Evolutionary conservation across 768 basidiomycete genomes (phyloP), one percentile per base, ranked within the genome.

Genomic region (Pulveroboletus sp.): DNA sequence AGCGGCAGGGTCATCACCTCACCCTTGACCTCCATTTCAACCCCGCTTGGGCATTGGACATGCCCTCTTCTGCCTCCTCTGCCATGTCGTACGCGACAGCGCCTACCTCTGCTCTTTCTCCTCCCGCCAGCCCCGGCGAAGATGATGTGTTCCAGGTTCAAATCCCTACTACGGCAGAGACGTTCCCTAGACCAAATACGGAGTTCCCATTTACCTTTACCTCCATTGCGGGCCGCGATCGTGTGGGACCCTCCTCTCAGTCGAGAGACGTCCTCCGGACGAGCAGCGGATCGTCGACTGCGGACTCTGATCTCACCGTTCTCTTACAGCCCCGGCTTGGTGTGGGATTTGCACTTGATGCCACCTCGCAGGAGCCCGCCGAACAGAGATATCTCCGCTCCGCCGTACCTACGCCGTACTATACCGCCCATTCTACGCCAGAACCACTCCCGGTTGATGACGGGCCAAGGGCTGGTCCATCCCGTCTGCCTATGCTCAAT

Each of bases 361-460:
- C 25, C 21, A 6, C 52, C 34, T 52, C 54, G 6, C 35, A 52
- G 43, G 53, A 42, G 31, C 23, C 24, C 34, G 14, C 52, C 24
- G 51, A 51, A 32, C 63, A 57, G 19, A 40, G 49, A 44, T 55
- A 60, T 49, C 51, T 47, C 45, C 58, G 56, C 51, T 52, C 59
- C 39, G 46, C 59, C 24, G 39, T 52, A 40, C 54, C 57, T 25
- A 69, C 66, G 35, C 65, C 67, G 9, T 69, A 69, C 43, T 68
- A 66, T 27, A 67, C 66, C 21, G 66, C 66, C 24, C 55, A 60
- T 17, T 61, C 68, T 20, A 62, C 66, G 16, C 66, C 66, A 14
- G 64, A 67, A 42, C 58, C 69, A 41, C 53, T 56, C 20, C 39
- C 37, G 20, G 41, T 35, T 20, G 38, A 55, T 36, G 51, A 52